phyloP scores from a whole-genome alignment of 2,329 filamentous ascomycete genomes.

The Fusarium pseudonygamai region DNA sequence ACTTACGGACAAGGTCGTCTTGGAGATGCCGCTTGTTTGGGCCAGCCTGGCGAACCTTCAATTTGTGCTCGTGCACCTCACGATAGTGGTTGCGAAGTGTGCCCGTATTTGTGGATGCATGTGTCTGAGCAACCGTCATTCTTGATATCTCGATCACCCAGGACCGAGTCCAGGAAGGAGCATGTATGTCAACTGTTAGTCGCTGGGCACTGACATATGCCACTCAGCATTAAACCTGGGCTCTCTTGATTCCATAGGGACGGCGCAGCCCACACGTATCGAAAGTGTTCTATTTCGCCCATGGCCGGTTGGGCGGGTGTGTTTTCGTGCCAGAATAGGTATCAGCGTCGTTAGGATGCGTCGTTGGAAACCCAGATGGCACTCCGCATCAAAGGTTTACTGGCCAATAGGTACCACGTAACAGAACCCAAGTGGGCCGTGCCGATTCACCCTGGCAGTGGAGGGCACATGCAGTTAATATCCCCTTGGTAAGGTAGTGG shows the following conservation, averaged over 20 bases:
- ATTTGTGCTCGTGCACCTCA: too few species aligned
- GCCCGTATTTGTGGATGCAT: too few species aligned
- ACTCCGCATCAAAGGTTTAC: not conserved
- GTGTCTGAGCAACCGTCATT: too few species aligned
- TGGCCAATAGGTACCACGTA: not conserved
- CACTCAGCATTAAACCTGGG: not conserved
- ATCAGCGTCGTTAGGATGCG: not conserved
- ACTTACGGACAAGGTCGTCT: too few species aligned
- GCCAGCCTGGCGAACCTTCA: too few species aligned
- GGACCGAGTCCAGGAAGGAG: not conserved
- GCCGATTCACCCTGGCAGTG: not conserved
- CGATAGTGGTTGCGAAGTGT: too few species aligned
- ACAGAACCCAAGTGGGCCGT: not conserved
- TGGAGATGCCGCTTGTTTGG: too few species aligned
- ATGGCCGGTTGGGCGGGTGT: not conserved
- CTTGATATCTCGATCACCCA: not conserved
- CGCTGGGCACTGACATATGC: not conserved
- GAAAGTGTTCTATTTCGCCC: not conserved
- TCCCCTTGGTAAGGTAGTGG: not conserved
- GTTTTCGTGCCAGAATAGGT: not conserved
- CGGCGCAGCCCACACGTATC: not conserved
- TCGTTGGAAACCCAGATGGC: not conserved
- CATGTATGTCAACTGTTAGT: not conserved
- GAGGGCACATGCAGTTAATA: not conserved
- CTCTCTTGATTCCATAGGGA: not conserved